Evolutionary conservation across 1,139 yeast species (phyloP), one percentile per base, ranked within the genome.

Genomic region (Yamadazyma trypodendri): DNA sequence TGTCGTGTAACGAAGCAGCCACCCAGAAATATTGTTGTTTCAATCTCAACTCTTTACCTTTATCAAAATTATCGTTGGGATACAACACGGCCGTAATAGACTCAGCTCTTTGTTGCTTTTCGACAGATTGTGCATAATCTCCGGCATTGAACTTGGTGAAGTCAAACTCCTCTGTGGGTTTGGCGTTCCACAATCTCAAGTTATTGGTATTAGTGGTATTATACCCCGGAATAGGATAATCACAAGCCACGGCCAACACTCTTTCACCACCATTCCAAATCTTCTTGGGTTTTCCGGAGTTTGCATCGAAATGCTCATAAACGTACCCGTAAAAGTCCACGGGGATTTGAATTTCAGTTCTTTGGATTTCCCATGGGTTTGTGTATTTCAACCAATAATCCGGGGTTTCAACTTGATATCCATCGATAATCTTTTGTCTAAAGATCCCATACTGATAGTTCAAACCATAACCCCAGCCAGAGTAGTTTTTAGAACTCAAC

Each of bases 11-110:
- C 8, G 96, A 86, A 32, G 97, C 97, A 36, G 95, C 83, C 39
- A 90, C 96, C 97, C 97, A 90, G 64, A 90, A 90, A 65, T 87
- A 90, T 64, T 90, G 97, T 66, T 90, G 97, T 63, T 89, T 90
- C 61, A 90, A 78, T 61, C 97, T 81, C 56, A 90, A 74, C 57
- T 87, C 96, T 63, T 90, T 90, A 52, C 97, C 97, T 47, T 81
- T 77, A 56, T 86, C 84, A 60, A 89, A 89, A 61, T 89, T 89
- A 60, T 89, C 96, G 61, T 89, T 89, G 43, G 96, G 96, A 62
- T 89, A 89, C 55, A 88, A 70, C 11, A 88, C 96, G 4, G 96
- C 86, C 27, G 96, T 87, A 50, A 90, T 86, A 18, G 95, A 82
- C 61, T 88, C 96, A 2, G 97, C 97, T 43, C 79, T 72, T 61